Evolutionary conservation across 2,329 filamentous ascomycete genomes (phyloP).

Genomic region (Colletotrichum sp.): DNA sequence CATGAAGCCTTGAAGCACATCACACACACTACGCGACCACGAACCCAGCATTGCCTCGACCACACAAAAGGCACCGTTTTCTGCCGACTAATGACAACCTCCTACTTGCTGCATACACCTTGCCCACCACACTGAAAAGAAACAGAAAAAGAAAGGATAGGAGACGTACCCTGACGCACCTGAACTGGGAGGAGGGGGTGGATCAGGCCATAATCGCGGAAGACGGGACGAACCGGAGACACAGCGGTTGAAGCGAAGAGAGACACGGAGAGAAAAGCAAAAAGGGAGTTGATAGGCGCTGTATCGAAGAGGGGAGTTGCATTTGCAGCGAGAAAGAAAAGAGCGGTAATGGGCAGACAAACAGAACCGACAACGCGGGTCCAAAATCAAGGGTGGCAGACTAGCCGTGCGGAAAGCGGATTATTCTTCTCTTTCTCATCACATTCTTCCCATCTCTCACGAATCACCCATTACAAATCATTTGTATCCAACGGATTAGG

Average conservation of each 20-base stretch:
- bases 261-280: neutral
- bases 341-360: neutral
- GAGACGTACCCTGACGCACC: slow-evolving; percentile 11
- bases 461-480: slow-evolving; percentile 1
- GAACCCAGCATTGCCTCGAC: slow-evolving; percentile 1
- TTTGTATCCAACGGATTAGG: neutral
- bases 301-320: neutral
- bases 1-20: slow-evolving; percentile 11
- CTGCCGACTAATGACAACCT: slow-evolving; percentile 2
- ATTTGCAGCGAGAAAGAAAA: slow-evolving; percentile 4
- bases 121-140: neutral
- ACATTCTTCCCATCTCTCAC: slow-evolving; percentile 15
- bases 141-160: neutral
- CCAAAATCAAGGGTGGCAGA: neutral
- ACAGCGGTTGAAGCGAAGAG: neutral
- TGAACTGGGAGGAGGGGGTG: slow-evolving; percentile 11
- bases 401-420: slow-evolving; percentile 5
- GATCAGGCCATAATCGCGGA: slow-evolving; percentile 12
- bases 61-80: neutral
- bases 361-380: neutral
- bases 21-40: neutral
- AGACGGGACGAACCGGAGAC: slow-evolving; percentile 4
- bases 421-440: slow-evolving; percentile 11
- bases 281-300: neutral
- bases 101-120: neutral